These are phyloP conservation scores for Dothistroma pini DNA, from an alignment of 2,329 filamentous ascomycete genomes.

Conservation along the genomic window DNA sequence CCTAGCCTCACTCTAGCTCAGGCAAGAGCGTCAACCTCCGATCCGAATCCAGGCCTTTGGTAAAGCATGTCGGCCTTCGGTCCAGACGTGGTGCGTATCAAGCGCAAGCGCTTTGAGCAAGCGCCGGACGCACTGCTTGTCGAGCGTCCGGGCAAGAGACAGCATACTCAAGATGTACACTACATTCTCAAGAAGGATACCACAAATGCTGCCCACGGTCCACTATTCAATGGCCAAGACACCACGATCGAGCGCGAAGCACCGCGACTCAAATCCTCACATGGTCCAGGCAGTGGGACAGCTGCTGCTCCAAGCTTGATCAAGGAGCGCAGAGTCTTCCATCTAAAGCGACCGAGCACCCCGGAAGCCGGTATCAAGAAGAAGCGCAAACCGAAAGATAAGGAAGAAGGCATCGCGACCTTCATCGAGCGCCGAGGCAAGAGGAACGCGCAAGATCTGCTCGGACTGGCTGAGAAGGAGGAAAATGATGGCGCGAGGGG, in stretches of 20 bases:
- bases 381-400: slow-evolving; percentile 12
- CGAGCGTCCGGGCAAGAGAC: slow-evolving; percentile 26
- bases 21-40: too few species aligned
- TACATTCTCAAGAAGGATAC: slow-evolving; percentile 21
- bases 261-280: slow-evolving; percentile 7
- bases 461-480: slow-evolving; percentile 7
- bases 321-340: slow-evolving; percentile 22
- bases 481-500: slow-evolving; percentile 5
- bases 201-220: slow-evolving; percentile 11
- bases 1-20: too few species aligned
- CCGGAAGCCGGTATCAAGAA: slow-evolving; percentile 15
- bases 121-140: slow-evolving; percentile 29
- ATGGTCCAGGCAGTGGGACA: slow-evolving; percentile 15
- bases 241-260: background rate
- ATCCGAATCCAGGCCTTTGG: too few species aligned
- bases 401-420: slow-evolving; percentile 26
- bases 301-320: slow-evolving; percentile 6
- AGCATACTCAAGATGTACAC: slow-evolving; percentile 14
- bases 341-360: slow-evolving; percentile 21
- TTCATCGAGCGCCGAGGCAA: slow-evolving; percentile 26
- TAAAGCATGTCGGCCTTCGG: slow-evolving; percentile 16
- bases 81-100: slow-evolving; percentile 27
- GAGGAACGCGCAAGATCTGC: slow-evolving; percentile 14
- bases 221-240: slow-evolving; percentile 6
- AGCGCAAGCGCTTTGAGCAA: slow-evolving; percentile 29